Conservation (phyloP, 2,329 filamentous ascomycete species). For the Aureobasidium uvarum region DNA sequence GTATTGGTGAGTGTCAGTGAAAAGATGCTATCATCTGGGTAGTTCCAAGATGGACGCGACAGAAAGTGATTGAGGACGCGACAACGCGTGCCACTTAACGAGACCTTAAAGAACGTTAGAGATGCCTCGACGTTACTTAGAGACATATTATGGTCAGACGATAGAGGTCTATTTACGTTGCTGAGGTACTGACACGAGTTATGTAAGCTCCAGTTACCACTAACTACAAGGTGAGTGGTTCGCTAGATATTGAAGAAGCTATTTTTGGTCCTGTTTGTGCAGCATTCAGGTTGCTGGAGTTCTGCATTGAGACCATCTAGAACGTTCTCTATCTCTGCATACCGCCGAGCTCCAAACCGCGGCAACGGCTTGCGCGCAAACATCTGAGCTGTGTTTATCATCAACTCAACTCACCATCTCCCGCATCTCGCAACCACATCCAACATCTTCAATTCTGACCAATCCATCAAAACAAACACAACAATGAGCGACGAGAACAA, state of each 20-base stretch:
- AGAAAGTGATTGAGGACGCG: background rate
- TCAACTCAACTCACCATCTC: background rate
- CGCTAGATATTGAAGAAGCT: background rate
- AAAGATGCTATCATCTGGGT: background rate
- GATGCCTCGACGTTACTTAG: background rate
- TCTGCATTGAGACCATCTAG: background rate
- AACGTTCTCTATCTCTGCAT: background rate
- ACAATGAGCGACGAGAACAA: conserved; percentile 35
- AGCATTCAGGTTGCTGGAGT: background rate
- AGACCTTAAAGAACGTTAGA: conserved; percentile 1
- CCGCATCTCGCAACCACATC: background rate
- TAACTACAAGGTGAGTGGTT: background rate
- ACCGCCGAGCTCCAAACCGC: conserved; percentile 5
- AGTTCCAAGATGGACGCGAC: background rate
- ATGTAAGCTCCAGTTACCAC: too few species aligned
- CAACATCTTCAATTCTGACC: background rate
- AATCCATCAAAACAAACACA: conserved; percentile 23
- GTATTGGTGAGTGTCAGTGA: background rate
- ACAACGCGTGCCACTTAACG: background rate
- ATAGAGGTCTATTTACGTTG: background rate
- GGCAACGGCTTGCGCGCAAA: conserved; percentile 22
- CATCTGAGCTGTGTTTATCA: conserved; percentile 18
- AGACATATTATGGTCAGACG: background rate
- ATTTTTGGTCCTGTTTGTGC: background rate
- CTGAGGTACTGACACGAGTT: too few species aligned